phyloP scores from a whole-genome alignment of 129 eudicot species.

The Flaveria brownii region DNA sequence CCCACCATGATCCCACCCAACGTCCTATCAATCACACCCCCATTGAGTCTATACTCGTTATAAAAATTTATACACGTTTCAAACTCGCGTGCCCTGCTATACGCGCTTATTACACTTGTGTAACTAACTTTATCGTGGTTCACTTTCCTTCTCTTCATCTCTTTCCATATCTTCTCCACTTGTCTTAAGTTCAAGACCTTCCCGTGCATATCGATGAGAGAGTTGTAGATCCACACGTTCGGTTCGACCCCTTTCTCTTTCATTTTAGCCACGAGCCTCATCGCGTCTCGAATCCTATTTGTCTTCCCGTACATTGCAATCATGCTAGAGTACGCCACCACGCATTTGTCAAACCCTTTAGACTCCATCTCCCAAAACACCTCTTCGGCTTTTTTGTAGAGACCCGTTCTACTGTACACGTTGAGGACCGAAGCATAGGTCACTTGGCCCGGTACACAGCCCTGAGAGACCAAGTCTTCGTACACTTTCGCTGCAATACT shows the following conservation, averaged over 20 bases:
- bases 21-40: constrained; percentile 68
- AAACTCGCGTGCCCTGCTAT: constrained; percentile 63
- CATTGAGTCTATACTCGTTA: constrained; percentile 59
- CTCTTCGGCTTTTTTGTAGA: constrained; percentile 64
- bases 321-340: constrained; percentile 92
- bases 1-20: constrained; percentile 96
- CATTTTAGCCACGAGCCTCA: constrained; percentile 83
- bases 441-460: constrained; percentile 88
- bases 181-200: constrained; percentile 60
- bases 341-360: constrained; percentile 70
- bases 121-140: constrained; percentile 74
- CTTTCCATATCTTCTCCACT: constrained; percentile 90
- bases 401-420: constrained; percentile 56
- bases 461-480: constrained; percentile 50
- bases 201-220: constrained; percentile 80
- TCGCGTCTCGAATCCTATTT: constrained; percentile 64
- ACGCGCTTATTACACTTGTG: constrained; percentile 77
- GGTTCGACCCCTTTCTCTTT: constrained; percentile 82
- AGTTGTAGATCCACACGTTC: constrained; percentile 85
- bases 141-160: constrained; percentile 81
- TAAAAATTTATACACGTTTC: constrained; percentile 57
- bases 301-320: constrained; percentile 82
- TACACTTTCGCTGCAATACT: constrained; percentile 56
- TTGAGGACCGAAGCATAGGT: constrained; percentile 77
- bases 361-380: constrained; percentile 64